phyloP scores from a whole-genome alignment of 73 alveolate genomes.

The Paramecium pentaurelia region DNA sequence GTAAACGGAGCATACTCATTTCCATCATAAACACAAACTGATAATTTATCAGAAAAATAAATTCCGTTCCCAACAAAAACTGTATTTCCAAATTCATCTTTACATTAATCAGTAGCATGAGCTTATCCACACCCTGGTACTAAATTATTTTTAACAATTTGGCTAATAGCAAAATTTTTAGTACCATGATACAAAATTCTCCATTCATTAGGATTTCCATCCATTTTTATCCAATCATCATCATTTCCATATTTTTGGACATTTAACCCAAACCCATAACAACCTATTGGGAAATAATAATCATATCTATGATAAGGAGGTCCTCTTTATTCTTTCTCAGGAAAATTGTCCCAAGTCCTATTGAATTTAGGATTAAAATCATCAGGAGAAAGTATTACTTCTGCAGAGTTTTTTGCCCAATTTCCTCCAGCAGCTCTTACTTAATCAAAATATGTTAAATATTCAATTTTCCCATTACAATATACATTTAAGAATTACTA shows the following conservation, averaged over 20 bases:
- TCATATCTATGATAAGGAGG: background rate
- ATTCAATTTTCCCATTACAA: background rate
- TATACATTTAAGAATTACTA: background rate
- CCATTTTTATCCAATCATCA: constrained; percentile 30
- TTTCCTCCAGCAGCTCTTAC: background rate
- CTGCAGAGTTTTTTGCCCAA: background rate
- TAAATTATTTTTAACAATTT: background rate
- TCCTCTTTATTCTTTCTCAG: background rate
- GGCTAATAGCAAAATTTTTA: background rate
- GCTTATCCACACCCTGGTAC: background rate
- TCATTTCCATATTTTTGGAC: background rate
- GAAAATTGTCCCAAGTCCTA: background rate
- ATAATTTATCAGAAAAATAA: background rate
- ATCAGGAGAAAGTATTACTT: background rate
- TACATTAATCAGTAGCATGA: no score
- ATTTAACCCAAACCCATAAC: constrained; percentile 7
- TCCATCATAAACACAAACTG: background rate
- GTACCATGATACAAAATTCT: constrained; percentile 18
- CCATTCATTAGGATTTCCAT: constrained; percentile 24
- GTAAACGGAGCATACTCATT: no score
- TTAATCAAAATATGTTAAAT: background rate
- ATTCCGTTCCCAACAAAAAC: background rate
- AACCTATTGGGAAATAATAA: background rate
- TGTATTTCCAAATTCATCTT: background rate
- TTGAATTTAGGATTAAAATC: background rate